Conservation (phyloP, 176 grass and related monocot genomes). For the Alopecurus myosuroides region DNA sequence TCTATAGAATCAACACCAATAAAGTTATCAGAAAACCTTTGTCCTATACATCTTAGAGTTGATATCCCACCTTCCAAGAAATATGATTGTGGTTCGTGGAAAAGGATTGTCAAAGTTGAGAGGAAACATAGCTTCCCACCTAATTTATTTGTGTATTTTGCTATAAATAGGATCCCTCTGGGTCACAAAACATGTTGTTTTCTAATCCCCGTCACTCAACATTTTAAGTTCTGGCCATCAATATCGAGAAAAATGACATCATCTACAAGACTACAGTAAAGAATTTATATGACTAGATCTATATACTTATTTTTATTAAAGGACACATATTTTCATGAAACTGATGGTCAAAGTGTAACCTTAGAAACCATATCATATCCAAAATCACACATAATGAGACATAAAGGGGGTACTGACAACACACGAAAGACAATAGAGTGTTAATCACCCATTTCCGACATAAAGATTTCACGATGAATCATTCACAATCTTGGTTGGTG, state of each 20-base stretch:
- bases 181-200: background rate
- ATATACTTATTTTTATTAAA: background rate
- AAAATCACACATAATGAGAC: background rate
- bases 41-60: background rate
- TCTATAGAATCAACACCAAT: background rate
- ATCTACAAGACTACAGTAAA: background rate
- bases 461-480: background rate
- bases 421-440: background rate
- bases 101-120: background rate
- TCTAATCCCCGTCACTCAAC: background rate
- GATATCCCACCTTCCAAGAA: background rate
- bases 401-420: background rate
- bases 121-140: background rate
- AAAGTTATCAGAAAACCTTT: background rate
- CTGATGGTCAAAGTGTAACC: background rate
- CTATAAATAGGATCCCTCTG: background rate
- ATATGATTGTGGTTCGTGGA: background rate
- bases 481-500: background rate
- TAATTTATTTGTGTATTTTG: background rate
- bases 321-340: background rate
- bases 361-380: background rate
- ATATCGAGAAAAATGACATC: background rate
- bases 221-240: background rate
- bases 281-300: background rate
- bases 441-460: background rate